Evolutionary conservation across 495 filamentous ascomycete genomes (phyloP).

Genomic region (Opeltia flavorubescens): DNA sequence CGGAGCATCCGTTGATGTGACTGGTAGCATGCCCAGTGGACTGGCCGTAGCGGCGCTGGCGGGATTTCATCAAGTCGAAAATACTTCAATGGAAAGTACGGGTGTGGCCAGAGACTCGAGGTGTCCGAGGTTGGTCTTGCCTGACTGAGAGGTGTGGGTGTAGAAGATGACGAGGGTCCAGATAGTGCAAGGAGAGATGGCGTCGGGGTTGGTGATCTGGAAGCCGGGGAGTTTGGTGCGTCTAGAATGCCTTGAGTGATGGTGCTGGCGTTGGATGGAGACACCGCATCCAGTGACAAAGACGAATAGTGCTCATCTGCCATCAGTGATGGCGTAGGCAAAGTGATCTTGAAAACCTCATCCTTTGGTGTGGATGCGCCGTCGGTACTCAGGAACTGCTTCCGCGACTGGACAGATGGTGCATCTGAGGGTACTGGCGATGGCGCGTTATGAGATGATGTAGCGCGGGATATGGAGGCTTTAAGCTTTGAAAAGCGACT

Average conservation of each 20-base stretch:
- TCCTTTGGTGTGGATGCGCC: background rate
- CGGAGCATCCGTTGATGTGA: constrained; percentile 29
- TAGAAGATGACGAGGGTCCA: background rate
- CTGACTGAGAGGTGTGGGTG: background rate
- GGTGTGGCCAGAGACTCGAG: background rate
- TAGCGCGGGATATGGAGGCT: too few species aligned
- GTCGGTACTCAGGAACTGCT: background rate
- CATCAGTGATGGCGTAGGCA: background rate
- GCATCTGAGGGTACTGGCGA: background rate
- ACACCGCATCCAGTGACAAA: background rate
- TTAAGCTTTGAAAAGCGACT: too few species aligned
- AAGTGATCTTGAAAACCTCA: background rate
- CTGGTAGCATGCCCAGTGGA: constrained; percentile 33
- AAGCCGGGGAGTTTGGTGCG: background rate
- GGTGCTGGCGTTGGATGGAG: background rate
- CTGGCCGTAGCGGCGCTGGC: constrained; percentile 23
- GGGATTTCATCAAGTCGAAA: background rate
- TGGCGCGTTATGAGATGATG: too few species aligned
- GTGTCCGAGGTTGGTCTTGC: background rate
- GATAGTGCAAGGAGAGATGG: constrained; percentile 1
- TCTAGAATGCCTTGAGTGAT: background rate
- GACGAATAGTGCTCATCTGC: background rate
- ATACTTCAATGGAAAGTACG: background rate
- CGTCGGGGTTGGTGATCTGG: background rate
- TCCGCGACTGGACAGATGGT: background rate